A percentile compares a stretch with the other conserved stretches of the same genome.
Evolutionary conservation across 2,329 filamentous ascomycete species (phyloP).

Genomic region (Aspergillus novoparasiticus): DNA sequence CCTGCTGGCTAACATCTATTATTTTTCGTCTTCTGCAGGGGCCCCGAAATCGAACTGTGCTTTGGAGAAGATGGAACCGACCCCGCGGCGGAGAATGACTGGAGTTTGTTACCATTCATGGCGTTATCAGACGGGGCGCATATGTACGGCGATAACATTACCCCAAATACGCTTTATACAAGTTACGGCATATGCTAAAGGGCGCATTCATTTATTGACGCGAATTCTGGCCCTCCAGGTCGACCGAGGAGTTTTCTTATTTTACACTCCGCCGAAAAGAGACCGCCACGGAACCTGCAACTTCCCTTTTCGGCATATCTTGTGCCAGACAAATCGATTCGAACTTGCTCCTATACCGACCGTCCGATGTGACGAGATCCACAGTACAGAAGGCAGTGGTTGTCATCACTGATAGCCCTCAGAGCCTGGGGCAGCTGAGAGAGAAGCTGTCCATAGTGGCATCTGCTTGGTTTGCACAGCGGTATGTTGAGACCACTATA

Average conservation of each 20-base stretch:
- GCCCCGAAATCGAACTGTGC: conserved; percentile 92
- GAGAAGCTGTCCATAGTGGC: conserved; percentile 90
- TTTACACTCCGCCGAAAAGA: conserved; percentile 77
- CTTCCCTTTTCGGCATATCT: conserved; percentile 91
- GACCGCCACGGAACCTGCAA: conserved; percentile 56
- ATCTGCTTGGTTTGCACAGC: conserved; percentile 94
- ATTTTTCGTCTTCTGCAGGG: conserved; percentile 49
- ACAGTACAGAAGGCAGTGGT: conserved; percentile 98
- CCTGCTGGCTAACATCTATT: background rate
- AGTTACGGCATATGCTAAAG: conserved; percentile 3
- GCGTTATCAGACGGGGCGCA: conserved; percentile 94
- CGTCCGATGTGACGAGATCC: conserved; percentile 89
- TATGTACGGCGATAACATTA: conserved; percentile 60
- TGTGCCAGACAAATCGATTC: conserved; percentile 92
- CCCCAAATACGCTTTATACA: conserved; percentile 1
- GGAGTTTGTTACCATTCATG: conserved; percentile 93
- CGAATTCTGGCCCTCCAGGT: conserved; percentile 50
- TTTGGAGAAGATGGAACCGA: conserved; percentile 78
- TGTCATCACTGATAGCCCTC: conserved; percentile 87
- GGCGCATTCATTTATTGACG: conserved; percentile 15
- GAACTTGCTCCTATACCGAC: conserved; percentile 72
- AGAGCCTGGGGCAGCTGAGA: conserved; percentile 85
- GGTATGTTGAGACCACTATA: conserved; percentile 44
- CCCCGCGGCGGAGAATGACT: conserved; percentile 81
- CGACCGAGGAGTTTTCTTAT: conserved; percentile 96